These are phyloP conservation scores for Isoetes engelmannii DNA, from an alignment of 83 land plant genomes.

Conservation along the genomic window DNA sequence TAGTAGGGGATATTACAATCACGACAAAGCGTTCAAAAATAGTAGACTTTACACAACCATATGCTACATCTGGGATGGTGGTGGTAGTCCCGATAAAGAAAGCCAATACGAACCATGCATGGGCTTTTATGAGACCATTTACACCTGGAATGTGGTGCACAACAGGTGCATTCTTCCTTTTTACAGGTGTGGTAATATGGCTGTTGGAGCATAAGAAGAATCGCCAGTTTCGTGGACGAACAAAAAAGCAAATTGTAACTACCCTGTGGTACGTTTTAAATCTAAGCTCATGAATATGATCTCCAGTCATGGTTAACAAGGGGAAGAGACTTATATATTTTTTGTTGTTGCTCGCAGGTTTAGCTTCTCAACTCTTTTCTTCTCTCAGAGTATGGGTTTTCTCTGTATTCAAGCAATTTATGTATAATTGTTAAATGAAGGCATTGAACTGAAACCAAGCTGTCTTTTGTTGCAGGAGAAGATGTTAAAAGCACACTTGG, in stretches of 20 bases:
- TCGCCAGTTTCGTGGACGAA: slow-evolving; percentile 76
- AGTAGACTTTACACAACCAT: slow-evolving; percentile 84
- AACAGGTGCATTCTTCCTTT: slow-evolving; percentile 77
- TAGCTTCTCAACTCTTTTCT: slow-evolving; percentile 14
- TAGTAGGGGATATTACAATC: slow-evolving; percentile 71
- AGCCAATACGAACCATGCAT: slow-evolving; percentile 36
- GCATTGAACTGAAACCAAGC: background rate
- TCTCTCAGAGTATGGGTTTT: slow-evolving; percentile 12
- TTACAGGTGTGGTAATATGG: slow-evolving; percentile 73
- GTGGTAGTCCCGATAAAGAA: slow-evolving; percentile 50
- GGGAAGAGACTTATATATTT: background rate
- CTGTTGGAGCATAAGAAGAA: slow-evolving; percentile 70
- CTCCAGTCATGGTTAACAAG: no score
- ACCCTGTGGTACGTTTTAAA: slow-evolving; percentile 49
- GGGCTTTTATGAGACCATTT: slow-evolving; percentile 75
- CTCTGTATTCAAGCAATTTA: background rate
- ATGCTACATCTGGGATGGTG: slow-evolving; percentile 57
- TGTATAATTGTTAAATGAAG: background rate
- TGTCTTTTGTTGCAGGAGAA: slow-evolving; percentile 10
- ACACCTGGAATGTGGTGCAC: slow-evolving; percentile 75
- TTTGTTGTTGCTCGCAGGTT: slow-evolving; percentile 8
- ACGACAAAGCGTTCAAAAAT: slow-evolving; percentile 44
- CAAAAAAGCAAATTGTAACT: slow-evolving; percentile 63
- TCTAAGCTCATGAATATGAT: no score
- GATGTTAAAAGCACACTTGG: slow-evolving; percentile 17